phyloP scores from a whole-genome alignment of 208 protist genomes.

The Trypanosoma brucei region DNA sequence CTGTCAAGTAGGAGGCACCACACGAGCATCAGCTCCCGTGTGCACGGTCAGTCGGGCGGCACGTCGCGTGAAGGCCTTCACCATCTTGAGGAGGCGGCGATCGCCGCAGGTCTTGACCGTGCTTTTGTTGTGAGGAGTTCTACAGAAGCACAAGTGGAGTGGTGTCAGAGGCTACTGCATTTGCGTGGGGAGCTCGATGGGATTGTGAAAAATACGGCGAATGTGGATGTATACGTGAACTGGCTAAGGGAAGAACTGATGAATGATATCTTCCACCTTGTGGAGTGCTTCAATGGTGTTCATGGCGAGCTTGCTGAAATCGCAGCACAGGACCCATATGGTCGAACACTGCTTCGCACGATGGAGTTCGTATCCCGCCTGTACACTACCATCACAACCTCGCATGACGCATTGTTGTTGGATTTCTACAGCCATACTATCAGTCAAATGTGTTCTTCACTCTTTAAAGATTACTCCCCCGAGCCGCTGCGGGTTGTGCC shows the following conservation, averaged over 20 bases:
- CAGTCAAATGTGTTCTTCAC: constrained; percentile 62
- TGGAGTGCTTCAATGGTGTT: constrained; percentile 73
- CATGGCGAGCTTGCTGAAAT: constrained; percentile 52
- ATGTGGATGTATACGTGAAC: constrained; percentile 63
- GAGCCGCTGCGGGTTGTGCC: constrained; percentile 46
- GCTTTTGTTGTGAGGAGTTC: constrained; percentile 56
- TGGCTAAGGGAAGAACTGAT: constrained; percentile 81
- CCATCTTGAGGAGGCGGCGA: constrained; percentile 53
- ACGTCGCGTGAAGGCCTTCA: constrained; percentile 41
- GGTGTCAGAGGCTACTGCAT: constrained; percentile 63
- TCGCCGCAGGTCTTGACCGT: constrained; percentile 64
- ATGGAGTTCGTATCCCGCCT: constrained; percentile 68
- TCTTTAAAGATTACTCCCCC: constrained; percentile 73
- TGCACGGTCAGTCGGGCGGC: constrained; percentile 14
- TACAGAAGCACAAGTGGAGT: constrained; percentile 82
- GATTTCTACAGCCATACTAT: constrained; percentile 68
- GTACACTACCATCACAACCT: constrained; percentile 65
- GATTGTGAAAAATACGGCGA: constrained; percentile 38
- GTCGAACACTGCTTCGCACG: constrained; percentile 66
- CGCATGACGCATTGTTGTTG: constrained; percentile 57
- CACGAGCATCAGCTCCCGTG: background rate
- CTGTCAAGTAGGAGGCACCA: background rate
- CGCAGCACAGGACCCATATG: constrained; percentile 61
- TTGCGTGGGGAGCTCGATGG: constrained; percentile 59
- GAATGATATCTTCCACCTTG: constrained; percentile 71